A percentile compares a stretch with the other conserved stretches of the same genome.
phyloP scores from a whole-genome alignment of 495 filamentous ascomycete species.

The Xylaria nigripes region DNA sequence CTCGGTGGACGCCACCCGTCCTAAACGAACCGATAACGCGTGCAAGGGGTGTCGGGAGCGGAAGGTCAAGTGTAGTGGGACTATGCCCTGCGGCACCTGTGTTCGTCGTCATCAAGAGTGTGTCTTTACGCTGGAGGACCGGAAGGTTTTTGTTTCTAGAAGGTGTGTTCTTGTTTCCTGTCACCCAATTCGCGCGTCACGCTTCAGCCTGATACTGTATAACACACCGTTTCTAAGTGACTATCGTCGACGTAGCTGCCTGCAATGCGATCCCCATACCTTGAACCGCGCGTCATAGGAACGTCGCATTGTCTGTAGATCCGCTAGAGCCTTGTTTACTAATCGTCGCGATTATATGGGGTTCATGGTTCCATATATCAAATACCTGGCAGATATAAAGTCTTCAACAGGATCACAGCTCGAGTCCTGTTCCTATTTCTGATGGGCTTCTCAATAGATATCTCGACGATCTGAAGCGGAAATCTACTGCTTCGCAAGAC shows the following conservation, averaged over 20 bases:
- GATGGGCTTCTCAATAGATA: neutral
- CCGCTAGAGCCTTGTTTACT: neutral
- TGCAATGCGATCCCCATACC: too few species aligned
- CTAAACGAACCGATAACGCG: neutral
- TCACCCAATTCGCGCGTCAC: neutral
- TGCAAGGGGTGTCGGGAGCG: conserved; percentile 1
- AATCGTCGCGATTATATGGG: neutral
- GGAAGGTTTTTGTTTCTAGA: conserved; percentile 1
- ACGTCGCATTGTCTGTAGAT: neutral
- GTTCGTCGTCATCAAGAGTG: neutral
- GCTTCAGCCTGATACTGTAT: neutral
- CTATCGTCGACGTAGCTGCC: neutral
- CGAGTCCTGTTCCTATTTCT: neutral
- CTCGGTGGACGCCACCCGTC: neutral
- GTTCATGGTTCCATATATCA: neutral
- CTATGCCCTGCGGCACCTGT: neutral
- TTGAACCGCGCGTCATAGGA: too few species aligned
- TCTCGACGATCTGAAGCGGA: conserved; percentile 1
- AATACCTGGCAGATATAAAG: neutral
- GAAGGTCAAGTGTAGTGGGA: conserved; percentile 1
- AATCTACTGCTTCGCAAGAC: neutral
- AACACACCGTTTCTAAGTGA: neutral
- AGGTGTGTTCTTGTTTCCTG: neutral
- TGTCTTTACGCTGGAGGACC: neutral
- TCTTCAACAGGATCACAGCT: neutral